Conservation (phyloP, 805 yeast species). For the Middelhovenomyces tepae region DNA sequence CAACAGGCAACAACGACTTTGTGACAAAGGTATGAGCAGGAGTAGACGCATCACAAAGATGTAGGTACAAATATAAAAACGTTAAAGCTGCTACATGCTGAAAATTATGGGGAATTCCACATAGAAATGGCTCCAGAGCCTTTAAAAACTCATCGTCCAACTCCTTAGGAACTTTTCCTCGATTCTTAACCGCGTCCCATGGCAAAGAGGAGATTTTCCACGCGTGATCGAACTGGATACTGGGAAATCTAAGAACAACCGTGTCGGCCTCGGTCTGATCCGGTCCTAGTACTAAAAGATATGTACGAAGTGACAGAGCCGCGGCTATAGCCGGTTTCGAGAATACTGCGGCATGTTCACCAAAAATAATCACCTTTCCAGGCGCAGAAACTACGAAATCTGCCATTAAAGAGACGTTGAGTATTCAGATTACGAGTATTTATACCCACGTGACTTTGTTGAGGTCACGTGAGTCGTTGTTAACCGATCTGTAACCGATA, state of each 20-base stretch:
- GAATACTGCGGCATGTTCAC: conserved; percentile 95
- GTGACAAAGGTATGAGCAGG: conserved; percentile 54
- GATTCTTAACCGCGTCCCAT: conserved; percentile 35
- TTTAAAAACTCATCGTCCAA: conserved; percentile 11
- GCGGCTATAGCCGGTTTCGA: conserved; percentile 95
- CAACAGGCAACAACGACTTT: conserved; percentile 82
- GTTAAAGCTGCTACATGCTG: conserved; percentile 76
- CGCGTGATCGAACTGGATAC: conserved; percentile 52
- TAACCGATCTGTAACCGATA: too few relatives aligned
- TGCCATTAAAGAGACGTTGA: background rate
- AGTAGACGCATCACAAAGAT: conserved; percentile 40
- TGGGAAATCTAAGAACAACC: conserved; percentile 72
- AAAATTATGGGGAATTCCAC: conserved; percentile 40
- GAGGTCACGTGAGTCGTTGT: too few relatives aligned
- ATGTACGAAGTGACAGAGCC: conserved; percentile 78
- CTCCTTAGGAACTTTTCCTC: conserved; percentile 10
- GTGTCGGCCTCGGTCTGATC: conserved; percentile 28
- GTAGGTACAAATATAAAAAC: conserved; percentile 68
- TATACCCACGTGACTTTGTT: too few relatives aligned
- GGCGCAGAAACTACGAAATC: conserved; percentile 79
- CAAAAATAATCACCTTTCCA: conserved; percentile 91
- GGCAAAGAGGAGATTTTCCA: conserved; percentile 63
- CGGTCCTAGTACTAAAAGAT: conserved; percentile 50
- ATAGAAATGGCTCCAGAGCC: conserved; percentile 17
- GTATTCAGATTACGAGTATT: too few relatives aligned